Conservation (phyloP, 1,139 yeast species). For the Candida sp. region DNA sequence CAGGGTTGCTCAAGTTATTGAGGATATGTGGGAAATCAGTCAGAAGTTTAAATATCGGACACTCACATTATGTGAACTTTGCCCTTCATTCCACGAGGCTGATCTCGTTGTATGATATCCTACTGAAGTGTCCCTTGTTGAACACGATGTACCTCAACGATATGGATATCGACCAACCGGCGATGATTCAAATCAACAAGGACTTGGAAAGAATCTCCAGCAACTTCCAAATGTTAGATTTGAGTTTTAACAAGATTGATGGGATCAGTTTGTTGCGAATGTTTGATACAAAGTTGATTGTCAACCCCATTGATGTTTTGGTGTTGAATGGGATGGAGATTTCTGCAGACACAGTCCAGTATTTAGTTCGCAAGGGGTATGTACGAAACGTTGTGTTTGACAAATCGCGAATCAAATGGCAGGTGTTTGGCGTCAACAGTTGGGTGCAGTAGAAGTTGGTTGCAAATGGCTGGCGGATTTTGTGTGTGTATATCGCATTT, state of each 20-base stretch:
- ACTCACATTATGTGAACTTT: conserved; percentile 29
- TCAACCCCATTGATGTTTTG: conserved; percentile 24
- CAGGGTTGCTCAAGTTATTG: conserved; percentile 36
- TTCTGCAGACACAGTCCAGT: conserved; percentile 31
- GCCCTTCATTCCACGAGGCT: conserved; percentile 23
- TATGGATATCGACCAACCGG: conserved; percentile 39
- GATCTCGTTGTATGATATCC: conserved; percentile 24
- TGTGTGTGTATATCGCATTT: neutral
- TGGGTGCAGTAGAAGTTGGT: conserved; percentile 11
- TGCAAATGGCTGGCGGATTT: neutral
- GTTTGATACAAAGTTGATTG: conserved; percentile 16
- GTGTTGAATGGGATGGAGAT: conserved; percentile 41
- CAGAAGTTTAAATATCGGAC: conserved; percentile 31
- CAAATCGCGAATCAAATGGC: conserved; percentile 34
- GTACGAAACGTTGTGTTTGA: conserved; percentile 29
- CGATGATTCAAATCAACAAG: conserved; percentile 33
- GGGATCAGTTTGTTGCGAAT: conserved; percentile 46
- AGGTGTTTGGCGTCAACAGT: conserved; percentile 38
- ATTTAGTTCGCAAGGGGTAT: conserved; percentile 22
- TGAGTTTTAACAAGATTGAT: conserved; percentile 42
- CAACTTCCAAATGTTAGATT: conserved; percentile 30
- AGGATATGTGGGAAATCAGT: conserved; percentile 20
- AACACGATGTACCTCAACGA: conserved; percentile 33
- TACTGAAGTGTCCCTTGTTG: conserved; percentile 28
- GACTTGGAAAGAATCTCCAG: conserved; percentile 21